Percentiles rank a stretch among this genome's conserved stretches.
Evolutionary conservation across 1,284 basidiomycete species (phyloP).

Genomic region (Austroboletus novae-zelandiae): DNA sequence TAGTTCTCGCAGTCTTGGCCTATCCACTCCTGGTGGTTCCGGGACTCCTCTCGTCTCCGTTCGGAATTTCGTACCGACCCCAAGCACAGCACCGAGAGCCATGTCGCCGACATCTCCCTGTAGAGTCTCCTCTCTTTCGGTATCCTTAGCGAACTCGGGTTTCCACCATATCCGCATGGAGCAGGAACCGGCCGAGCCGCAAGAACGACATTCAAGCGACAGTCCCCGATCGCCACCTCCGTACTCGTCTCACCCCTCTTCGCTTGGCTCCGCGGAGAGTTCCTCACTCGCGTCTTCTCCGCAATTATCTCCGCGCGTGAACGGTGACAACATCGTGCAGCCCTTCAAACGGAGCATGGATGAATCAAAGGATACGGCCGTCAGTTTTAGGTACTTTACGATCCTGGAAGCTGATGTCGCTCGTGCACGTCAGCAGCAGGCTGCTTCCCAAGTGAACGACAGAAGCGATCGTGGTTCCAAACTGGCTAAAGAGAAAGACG

Average conservation of each 20-base stretch:
- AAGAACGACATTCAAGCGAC: slow-evolving; percentile 12
- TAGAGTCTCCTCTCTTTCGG: slow-evolving; percentile 62
- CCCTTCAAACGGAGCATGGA: slow-evolving; percentile 59
- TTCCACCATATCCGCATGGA: slow-evolving; percentile 49
- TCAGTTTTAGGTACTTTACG: slow-evolving; percentile 63
- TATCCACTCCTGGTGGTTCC: slow-evolving; percentile 14
- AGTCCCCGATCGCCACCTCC: slow-evolving; percentile 31
- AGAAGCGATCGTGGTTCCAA: slow-evolving; percentile 17
- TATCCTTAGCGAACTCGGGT: slow-evolving; percentile 59
- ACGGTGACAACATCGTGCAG: slow-evolving; percentile 35
- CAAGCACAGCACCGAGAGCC: slow-evolving; percentile 36
- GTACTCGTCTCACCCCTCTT: slow-evolving; percentile 34
- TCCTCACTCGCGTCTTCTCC: slow-evolving; percentile 36
- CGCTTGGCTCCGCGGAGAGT: slow-evolving; percentile 27
- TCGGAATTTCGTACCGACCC: slow-evolving; percentile 56
- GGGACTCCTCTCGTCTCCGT: slow-evolving; percentile 32
- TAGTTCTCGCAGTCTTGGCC: slow-evolving; percentile 19
- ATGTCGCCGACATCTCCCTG: slow-evolving; percentile 34
- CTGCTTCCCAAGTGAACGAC: slow-evolving; percentile 13
- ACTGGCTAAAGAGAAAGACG: slow-evolving; percentile 7
- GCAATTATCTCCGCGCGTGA: slow-evolving; percentile 28
- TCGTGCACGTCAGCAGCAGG: slow-evolving; percentile 27
- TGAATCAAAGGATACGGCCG: slow-evolving; percentile 60
- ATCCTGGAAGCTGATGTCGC: slow-evolving; percentile 60
- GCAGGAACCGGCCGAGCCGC: slow-evolving; percentile 12